phyloP scores from a whole-genome alignment of 805 yeast species.

The Metschnikowia colocasiae region DNA sequence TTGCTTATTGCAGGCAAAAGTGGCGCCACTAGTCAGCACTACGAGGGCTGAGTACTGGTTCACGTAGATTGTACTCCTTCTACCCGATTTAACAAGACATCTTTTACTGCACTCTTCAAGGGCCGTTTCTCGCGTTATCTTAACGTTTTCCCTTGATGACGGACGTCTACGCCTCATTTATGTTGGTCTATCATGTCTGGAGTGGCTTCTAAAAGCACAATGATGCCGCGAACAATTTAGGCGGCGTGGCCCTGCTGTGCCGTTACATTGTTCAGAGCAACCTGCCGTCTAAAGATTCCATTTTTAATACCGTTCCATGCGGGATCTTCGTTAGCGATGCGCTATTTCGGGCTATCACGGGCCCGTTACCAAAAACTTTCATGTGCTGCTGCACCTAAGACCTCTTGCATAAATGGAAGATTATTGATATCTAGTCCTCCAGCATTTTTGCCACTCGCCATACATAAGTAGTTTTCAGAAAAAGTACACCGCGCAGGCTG shows the following conservation, averaged over 20 bases:
- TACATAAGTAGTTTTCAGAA: too few relatives aligned
- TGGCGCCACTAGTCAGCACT: background rate
- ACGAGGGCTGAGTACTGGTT: too few relatives aligned
- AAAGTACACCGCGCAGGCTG: too few relatives aligned
- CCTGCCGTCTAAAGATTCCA: background rate
- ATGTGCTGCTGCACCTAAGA: background rate
- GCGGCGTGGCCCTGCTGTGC: background rate
- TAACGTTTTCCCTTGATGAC: conserved; percentile 2
- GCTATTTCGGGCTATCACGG: background rate
- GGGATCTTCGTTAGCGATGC: background rate
- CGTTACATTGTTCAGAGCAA: background rate
- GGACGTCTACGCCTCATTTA: background rate
- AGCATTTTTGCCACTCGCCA: background rate
- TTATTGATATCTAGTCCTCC: too few relatives aligned
- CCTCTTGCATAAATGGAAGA: background rate
- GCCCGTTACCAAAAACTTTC: background rate
- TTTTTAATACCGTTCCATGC: background rate
- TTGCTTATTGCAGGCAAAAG: background rate
- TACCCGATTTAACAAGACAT: background rate
- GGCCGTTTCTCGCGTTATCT: background rate
- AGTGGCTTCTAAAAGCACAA: background rate
- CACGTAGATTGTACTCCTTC: background rate
- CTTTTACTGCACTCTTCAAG: background rate
- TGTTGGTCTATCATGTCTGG: background rate
- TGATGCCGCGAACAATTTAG: background rate